Evolutionary conservation across 2,329 filamentous ascomycete species (phyloP), one percentile per base, ranked within the genome.

Genomic region (Bipolaris zeicola): DNA sequence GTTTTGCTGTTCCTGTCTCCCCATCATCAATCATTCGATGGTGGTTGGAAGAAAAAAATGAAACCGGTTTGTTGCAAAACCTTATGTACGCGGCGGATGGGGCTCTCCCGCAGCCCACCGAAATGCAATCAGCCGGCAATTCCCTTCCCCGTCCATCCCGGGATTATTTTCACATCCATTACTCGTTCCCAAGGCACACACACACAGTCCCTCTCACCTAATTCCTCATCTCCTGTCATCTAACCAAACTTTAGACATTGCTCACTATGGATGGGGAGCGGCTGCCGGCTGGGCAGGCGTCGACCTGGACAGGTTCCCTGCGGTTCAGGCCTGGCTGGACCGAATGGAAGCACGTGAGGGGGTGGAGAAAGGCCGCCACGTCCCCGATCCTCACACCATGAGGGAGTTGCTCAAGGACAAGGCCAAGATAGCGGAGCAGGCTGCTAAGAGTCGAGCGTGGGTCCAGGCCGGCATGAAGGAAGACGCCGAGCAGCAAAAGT

Each of bases 191-290:
- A 10, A 28, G 26, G 26, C 26, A 28, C 26, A 28, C 26, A 26
- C 7, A 28, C 26, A 28, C 26, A 10, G 1, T 6, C 8, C 2
- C 7, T 4, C 36, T n/a, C 33, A 26, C 14, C 31, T 39, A 14
- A 11, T 18, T 39, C n/a, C 33, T 38, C 11, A 37, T 14, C 14
- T 6, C 16, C 31, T 16, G 20, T 39, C 24, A 11, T 16, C 57
- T 59, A 51, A 61, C 50, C 48, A 46, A 46, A 22, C 6, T 13
- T 20, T 22, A 72, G 92, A 96, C 73, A 90, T 96, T 58, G 82
- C 90, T 39, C 85, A 86, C 73, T 92, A 89, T 84, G 90, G 90
- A 24, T 96, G 92, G 91, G 82, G 94, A 4, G 81, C 86, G 4
- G 73, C 76, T 1, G 80, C 84, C 1, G 77, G 79, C 14, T 85